phyloP scores from a whole-genome alignment of 176 grass and related monocot genomes.

The Hordeum vulgare region MorexV3_pseudomolecules_assembly NC_058522.1:319272593-319273092 shows the following conservation, averaged over 20 bases:
- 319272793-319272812: background rate
- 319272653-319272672: background rate
- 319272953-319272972: background rate
- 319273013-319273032: too few species aligned
- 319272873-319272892: background rate
- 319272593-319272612: background rate
- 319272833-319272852: background rate
- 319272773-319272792: constrained; percentile 9
- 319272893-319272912: background rate
- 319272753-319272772: constrained; percentile 12
- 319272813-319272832: constrained; percentile 5
- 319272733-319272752: constrained; percentile 4
- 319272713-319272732: background rate
- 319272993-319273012: too few species aligned
- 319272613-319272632: background rate
- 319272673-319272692: background rate
- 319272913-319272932: background rate
- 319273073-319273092: too few species aligned
- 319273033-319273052: too few species aligned
- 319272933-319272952: background rate
- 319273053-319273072: too few species aligned
- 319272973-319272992: background rate
- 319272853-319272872: background rate
- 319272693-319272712: constrained; percentile 17
- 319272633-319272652: background rate